phyloP scores from a whole-genome alignment of 2,329 filamentous ascomycete species.

The Phaeosphaeria sp. region DNA sequence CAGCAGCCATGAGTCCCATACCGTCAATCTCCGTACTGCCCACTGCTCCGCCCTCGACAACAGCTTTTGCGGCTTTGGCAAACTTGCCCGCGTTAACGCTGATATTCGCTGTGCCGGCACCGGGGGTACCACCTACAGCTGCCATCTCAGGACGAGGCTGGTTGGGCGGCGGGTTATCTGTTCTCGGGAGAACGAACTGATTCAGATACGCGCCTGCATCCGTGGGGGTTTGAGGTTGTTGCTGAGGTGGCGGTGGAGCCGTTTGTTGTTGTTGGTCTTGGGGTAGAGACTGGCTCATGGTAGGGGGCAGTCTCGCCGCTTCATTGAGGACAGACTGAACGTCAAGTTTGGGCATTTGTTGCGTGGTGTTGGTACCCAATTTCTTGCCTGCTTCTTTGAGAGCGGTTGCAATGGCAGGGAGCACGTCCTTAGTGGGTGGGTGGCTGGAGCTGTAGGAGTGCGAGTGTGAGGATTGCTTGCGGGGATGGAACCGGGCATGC shows the following conservation, averaged over 20 bases:
- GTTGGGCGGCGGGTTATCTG: slow-evolving; percentile 41
- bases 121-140: slow-evolving; percentile 43
- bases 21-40: slow-evolving; percentile 42
- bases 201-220: slow-evolving; percentile 45
- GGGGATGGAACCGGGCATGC: slow-evolving; percentile 39
- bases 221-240: slow-evolving; percentile 35
- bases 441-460: slow-evolving; percentile 18
- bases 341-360: slow-evolving; percentile 37
- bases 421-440: slow-evolving; percentile 35
- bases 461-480: slow-evolving; percentile 24
- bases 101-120: slow-evolving; percentile 37
- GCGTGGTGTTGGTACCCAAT: slow-evolving; percentile 32
- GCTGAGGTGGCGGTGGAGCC: not conserved
- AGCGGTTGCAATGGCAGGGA: slow-evolving; percentile 45
- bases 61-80: slow-evolving; percentile 43
- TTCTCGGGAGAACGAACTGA: slow-evolving; percentile 46
- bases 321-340: slow-evolving; percentile 25
- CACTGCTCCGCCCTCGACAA: slow-evolving; percentile 41
- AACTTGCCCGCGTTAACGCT: slow-evolving; percentile 40
- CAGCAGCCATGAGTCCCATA: slow-evolving; percentile 43
- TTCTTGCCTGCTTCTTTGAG: slow-evolving; percentile 47
- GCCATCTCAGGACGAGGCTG: slow-evolving; percentile 44
- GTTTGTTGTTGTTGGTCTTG: slow-evolving; percentile 23
- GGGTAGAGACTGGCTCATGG: not conserved
- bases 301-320: slow-evolving; percentile 17